phyloP scores from a whole-genome alignment of 2,329 filamentous ascomycete genomes.

The Monilinia laxa region DNA sequence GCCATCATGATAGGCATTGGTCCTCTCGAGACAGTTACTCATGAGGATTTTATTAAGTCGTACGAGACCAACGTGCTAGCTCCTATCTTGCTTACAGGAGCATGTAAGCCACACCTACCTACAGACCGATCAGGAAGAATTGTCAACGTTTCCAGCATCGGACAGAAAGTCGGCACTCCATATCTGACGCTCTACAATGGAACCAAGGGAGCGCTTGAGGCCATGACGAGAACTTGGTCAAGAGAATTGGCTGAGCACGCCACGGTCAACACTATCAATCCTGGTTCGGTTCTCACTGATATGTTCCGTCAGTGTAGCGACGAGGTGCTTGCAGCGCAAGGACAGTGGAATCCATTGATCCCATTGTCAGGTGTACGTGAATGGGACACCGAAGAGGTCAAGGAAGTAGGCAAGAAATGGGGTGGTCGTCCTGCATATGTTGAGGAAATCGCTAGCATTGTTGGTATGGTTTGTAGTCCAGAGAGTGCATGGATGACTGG shows the following conservation, averaged over 20 bases:
- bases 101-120: conserved; percentile 66
- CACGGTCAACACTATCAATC: conserved; percentile 21
- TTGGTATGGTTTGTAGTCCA: conserved; percentile 25
- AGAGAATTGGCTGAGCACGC: conserved; percentile 21
- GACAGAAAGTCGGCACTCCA: conserved; percentile 54
- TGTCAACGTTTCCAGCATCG: conserved; percentile 59
- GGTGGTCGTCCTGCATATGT: conserved; percentile 24
- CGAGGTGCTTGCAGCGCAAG: conserved; percentile 26
- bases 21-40: conserved; percentile 57
- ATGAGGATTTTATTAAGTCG: conserved; percentile 64
- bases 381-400: conserved; percentile 24
- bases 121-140: conserved; percentile 63
- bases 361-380: conserved; percentile 24
- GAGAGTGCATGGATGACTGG: conserved; percentile 26
- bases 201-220: conserved; percentile 63
- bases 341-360: conserved; percentile 22
- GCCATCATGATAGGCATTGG: conserved; percentile 63
- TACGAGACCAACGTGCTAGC: conserved; percentile 80
- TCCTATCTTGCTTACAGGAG: conserved; percentile 73
- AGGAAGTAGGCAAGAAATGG: conserved; percentile 23
- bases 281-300: conserved; percentile 20
- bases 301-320: conserved; percentile 26
- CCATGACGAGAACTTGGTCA: conserved; percentile 52
- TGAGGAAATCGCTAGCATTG: conserved; percentile 24
- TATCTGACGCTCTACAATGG: conserved; percentile 60